A percentile compares a stretch with the other conserved stretches of the same genome.
These are phyloP conservation scores for Pythium sukuiense DNA, from an alignment of 352 stramenopile species.

Conservation along the genomic window DNA sequence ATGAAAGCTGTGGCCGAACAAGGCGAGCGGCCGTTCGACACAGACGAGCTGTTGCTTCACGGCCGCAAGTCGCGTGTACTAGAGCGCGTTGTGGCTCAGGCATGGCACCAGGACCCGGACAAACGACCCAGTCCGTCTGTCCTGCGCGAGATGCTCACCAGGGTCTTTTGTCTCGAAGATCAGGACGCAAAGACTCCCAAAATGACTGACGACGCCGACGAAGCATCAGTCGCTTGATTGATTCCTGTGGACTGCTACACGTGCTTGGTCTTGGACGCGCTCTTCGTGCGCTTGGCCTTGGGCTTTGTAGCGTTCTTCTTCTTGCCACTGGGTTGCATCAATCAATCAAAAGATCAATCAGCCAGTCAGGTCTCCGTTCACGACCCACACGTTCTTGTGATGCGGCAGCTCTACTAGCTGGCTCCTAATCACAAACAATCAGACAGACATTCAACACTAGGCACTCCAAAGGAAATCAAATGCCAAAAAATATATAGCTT, in stretches of 20 bases:
- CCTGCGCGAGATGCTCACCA: not conserved
- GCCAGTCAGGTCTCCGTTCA: not conserved
- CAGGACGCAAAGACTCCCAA: not conserved
- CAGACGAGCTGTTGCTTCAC: constrained; percentile 1
- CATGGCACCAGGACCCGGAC: constrained; percentile 12
- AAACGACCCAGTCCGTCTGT: constrained; percentile 5
- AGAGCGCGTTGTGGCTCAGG: not conserved
- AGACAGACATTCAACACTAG: not conserved
- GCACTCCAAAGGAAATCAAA: not conserved
- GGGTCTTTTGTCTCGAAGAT: not conserved
- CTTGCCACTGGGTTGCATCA: not conserved
- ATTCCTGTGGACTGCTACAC: not conserved
- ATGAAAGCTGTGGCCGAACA: constrained; percentile 13
- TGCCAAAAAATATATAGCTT: not conserved
- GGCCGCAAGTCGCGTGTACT: constrained; percentile 3
- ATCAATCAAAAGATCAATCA: not conserved
- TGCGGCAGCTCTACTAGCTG: not conserved
- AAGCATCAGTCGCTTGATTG: not conserved
- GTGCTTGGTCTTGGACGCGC: not conserved
- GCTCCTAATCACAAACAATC: not conserved
- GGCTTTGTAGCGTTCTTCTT: not conserved
- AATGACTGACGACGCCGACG: not conserved
- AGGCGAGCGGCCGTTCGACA: constrained; percentile 5
- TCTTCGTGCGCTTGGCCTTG: not conserved
- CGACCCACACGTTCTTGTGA: not conserved